These are phyloP conservation scores for Ceratobasidium sp. DNA, from an alignment of 1,284 basidiomycete species.

Conservation along the genomic window DNA sequence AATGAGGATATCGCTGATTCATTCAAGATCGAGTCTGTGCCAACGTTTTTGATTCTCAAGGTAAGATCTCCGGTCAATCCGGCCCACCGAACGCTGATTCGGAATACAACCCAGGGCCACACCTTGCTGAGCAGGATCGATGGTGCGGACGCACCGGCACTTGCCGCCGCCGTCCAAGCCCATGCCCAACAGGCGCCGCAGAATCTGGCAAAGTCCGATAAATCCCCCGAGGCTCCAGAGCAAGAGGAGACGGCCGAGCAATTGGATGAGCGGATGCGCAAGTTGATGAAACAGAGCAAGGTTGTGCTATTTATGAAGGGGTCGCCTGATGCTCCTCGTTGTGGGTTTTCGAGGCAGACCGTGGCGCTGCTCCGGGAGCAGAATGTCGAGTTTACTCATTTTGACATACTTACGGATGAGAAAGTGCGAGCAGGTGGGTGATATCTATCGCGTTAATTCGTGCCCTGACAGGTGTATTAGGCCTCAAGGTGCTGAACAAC, in stretches of 20 bases:
- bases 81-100: slow-evolving; percentile 14
- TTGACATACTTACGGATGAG: slow-evolving; percentile 80
- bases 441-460: not conserved
- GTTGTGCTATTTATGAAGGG: slow-evolving; percentile 98
- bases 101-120: slow-evolving; percentile 75
- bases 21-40: slow-evolving; percentile 93
- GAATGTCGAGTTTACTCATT: slow-evolving; percentile 74
- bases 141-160: slow-evolving; percentile 82
- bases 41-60: slow-evolving; percentile 85
- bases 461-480: slow-evolving; percentile 51
- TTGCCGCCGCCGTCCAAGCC: slow-evolving; percentile 74
- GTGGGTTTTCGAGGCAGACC: slow-evolving; percentile 83
- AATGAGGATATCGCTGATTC: slow-evolving; percentile 92
- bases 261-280: slow-evolving; percentile 70
- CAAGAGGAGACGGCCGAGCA: slow-evolving; percentile 73
- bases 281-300: slow-evolving; percentile 76
- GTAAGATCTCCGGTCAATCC: slow-evolving; percentile 61
- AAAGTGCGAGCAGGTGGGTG: slow-evolving; percentile 69
- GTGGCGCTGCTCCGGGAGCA: slow-evolving; percentile 73
- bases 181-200: slow-evolving; percentile 62
- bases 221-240: slow-evolving; percentile 55
- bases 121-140: slow-evolving; percentile 83
- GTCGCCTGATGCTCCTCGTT: slow-evolving; percentile 84
- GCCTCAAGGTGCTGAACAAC: slow-evolving; percentile 70
- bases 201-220: slow-evolving; percentile 60